Percentiles rank a stretch among this genome's conserved stretches.
phyloP scores from a whole-genome alignment of 257 asterid genomes.

The Solanum tacnaense region DNA sequence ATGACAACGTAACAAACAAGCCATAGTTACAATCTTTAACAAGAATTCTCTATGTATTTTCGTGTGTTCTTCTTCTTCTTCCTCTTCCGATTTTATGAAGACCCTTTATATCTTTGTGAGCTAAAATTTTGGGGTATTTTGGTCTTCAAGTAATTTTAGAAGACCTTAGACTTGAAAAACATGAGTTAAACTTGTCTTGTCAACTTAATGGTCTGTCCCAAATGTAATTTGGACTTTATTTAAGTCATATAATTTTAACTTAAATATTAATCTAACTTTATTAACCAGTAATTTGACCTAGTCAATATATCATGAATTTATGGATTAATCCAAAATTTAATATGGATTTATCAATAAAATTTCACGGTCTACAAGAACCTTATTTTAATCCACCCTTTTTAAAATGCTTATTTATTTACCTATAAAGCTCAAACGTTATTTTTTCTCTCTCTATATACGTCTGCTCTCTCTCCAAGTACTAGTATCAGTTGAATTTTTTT shows the following conservation, averaged over 20 bases:
- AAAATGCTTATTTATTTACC: background rate
- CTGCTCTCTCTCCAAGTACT: background rate
- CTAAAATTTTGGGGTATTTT: background rate
- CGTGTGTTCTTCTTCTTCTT: too few relatives aligned
- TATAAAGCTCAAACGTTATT: too few relatives aligned
- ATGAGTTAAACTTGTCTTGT: background rate
- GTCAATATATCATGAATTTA: background rate
- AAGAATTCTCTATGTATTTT: too few relatives aligned
- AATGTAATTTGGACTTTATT: too few relatives aligned
- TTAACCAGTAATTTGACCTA: too few relatives aligned
- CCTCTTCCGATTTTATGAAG: too few relatives aligned
- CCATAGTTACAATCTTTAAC: background rate
- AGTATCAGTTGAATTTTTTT: background rate
- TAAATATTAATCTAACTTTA: background rate
- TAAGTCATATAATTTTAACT: rapidly evolving
- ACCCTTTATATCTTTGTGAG: rapidly evolving
- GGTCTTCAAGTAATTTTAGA: background rate
- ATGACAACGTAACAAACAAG: too few relatives aligned
- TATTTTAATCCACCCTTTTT: background rate
- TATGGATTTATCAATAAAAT: too few relatives aligned
- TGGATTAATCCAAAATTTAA: too few relatives aligned
- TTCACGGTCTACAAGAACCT: rapidly evolving
- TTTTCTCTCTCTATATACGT: too few relatives aligned
- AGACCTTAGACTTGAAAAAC: rapidly evolving
- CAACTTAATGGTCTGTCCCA: rapidly evolving